phyloP scores from a whole-genome alignment of 164 flowering plant species.

The Saururus chinensis region DNA sequence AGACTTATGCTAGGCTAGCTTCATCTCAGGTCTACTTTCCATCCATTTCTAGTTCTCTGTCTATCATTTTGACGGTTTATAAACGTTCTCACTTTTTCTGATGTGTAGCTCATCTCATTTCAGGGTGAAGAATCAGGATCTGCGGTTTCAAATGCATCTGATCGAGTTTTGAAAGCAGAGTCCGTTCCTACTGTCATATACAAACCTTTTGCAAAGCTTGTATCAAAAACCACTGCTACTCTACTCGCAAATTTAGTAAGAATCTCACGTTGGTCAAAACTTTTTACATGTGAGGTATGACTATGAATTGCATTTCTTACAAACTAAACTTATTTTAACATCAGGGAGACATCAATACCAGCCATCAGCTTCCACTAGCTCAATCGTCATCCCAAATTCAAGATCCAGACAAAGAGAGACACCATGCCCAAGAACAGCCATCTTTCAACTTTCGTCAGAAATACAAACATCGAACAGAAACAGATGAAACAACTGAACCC shows the following conservation, averaged over 20 bases:
- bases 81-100: neutral
- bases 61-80: neutral
- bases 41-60: neutral
- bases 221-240: constrained; percentile 59
- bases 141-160: constrained; percentile 21
- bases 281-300: neutral
- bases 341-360: constrained; percentile 41
- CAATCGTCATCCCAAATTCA: constrained; percentile 23
- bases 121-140: constrained; percentile 44
- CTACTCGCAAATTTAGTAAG: constrained; percentile 74
- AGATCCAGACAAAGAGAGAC: constrained; percentile 19
- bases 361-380: constrained; percentile 20
- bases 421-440: constrained; percentile 15
- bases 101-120: constrained; percentile 3
- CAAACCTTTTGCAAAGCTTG: constrained; percentile 83
- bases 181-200: constrained; percentile 34
- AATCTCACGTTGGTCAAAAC: neutral
- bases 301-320: neutral
- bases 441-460: constrained; percentile 21
- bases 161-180: constrained; percentile 20
- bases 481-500: constrained; percentile 17
- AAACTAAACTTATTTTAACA: constrained; percentile 6
- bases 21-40: constrained; percentile 28
- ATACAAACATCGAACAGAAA: constrained; percentile 17
- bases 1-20: constrained; percentile 15